Evolutionary conservation across 129 eudicot species (phyloP).

Genomic region (Daucus carota): DH1_v3.0 NC_030382.2:54045501-54046000

Average conservation of each 20-base stretch:
- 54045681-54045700: background rate
- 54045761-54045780: background rate
- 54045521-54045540: conserved; percentile 2
- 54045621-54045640: conserved; percentile 58
- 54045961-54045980: too few species aligned
- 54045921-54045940: background rate
- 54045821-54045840: background rate
- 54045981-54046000: background rate
- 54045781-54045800: background rate
- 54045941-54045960: background rate
- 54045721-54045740: conserved; percentile 8
- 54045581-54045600: background rate
- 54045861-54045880: background rate
- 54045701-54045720: background rate
- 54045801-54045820: background rate
- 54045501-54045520: background rate
- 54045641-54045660: conserved; percentile 49
- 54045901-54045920: background rate
- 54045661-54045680: conserved; percentile 36
- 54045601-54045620: conserved; percentile 56
- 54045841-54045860: background rate
- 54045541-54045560: conserved; percentile 2
- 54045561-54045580: background rate
- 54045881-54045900: background rate
- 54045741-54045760: background rate